Evolutionary conservation across 2,329 filamentous ascomycete genomes (phyloP).

Genomic region (Exophiala bonariae): DNA sequence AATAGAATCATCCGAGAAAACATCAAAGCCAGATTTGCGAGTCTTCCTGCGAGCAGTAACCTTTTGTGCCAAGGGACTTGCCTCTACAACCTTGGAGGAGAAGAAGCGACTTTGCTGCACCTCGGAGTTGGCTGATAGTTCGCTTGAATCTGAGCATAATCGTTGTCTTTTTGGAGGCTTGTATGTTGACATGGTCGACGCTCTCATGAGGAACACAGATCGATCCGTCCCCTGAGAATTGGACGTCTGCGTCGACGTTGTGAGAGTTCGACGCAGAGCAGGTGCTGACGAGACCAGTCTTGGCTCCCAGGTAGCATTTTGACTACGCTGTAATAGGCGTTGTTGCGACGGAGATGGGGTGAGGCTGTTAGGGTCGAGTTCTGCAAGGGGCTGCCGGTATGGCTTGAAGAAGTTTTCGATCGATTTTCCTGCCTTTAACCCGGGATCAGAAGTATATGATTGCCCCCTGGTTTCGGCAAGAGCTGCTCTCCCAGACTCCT

Average conservation of each 20-base stretch:
- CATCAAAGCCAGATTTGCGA: constrained; percentile 45
- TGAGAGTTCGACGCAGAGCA: constrained; percentile 35
- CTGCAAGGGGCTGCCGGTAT: constrained; percentile 63
- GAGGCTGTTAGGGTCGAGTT: constrained; percentile 68
- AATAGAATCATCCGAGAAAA: constrained; percentile 55
- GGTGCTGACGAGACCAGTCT: constrained; percentile 46
- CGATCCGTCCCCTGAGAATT: constrained; percentile 42
- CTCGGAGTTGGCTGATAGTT: constrained; percentile 34
- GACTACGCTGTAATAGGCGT: constrained; percentile 55
- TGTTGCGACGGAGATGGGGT: constrained; percentile 67
- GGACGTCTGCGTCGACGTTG: constrained; percentile 29
- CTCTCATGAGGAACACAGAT: constrained; percentile 40
- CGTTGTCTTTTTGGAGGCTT: constrained; percentile 52
- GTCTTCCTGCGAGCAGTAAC: constrained; percentile 38
- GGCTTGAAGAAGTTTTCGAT: constrained; percentile 67
- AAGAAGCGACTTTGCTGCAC: constrained; percentile 52
- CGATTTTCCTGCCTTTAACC: constrained; percentile 60
- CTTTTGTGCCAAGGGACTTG: constrained; percentile 42
- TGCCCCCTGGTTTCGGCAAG: constrained; percentile 39
- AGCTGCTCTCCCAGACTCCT: constrained; percentile 32
- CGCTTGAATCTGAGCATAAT: constrained; percentile 50
- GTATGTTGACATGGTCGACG: constrained; percentile 41
- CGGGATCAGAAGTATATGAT: constrained; percentile 45
- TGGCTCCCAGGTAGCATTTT: constrained; percentile 56
- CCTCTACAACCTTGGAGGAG: constrained; percentile 30